Percentiles rank a stretch among this genome's conserved stretches.
Conservation (phyloP, 495 filamentous ascomycete genomes). For the Thozetella sp. region DNA sequence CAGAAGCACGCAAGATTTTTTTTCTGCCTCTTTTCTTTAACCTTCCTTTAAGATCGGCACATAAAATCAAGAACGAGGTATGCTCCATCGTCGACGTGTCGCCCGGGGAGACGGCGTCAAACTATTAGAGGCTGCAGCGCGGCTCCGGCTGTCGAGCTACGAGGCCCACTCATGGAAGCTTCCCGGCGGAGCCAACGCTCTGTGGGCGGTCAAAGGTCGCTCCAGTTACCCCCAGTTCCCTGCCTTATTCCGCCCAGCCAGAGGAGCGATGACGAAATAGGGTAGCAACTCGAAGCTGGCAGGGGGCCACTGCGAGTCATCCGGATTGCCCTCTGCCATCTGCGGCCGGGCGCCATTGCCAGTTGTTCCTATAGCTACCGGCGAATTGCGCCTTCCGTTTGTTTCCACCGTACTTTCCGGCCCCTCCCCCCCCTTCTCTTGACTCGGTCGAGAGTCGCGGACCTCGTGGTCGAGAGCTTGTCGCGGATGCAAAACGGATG, state of each 20-base stretch:
- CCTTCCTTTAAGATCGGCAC: not conserved
- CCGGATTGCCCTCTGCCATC: too few species aligned
- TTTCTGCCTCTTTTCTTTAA: too few species aligned
- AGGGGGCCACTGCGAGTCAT: not conserved
- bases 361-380: too few species aligned
- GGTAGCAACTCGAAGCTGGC: not conserved
- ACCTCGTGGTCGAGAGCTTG: too few species aligned
- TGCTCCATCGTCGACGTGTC: not conserved
- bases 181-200: not conserved
- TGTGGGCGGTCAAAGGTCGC: too few species aligned
- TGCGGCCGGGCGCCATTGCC: too few species aligned
- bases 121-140: not conserved
- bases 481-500: too few species aligned
- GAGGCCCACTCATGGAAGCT: not conserved
- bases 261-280: slow-evolving; percentile 2
- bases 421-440: not conserved
- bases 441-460: too few species aligned
- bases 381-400: too few species aligned
- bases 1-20: not conserved
- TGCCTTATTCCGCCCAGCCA: not conserved
- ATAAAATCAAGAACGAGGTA: not conserved
- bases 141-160: not conserved
- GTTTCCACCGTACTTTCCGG: not conserved
- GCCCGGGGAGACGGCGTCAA: not conserved
- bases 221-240: too few species aligned